A percentile compares a stretch with the other conserved stretches of the same genome.
These are phyloP conservation scores for Tetrahymena thermophila DNA, from an alignment of 73 alveolate species.

Conservation along the genomic window DNA sequence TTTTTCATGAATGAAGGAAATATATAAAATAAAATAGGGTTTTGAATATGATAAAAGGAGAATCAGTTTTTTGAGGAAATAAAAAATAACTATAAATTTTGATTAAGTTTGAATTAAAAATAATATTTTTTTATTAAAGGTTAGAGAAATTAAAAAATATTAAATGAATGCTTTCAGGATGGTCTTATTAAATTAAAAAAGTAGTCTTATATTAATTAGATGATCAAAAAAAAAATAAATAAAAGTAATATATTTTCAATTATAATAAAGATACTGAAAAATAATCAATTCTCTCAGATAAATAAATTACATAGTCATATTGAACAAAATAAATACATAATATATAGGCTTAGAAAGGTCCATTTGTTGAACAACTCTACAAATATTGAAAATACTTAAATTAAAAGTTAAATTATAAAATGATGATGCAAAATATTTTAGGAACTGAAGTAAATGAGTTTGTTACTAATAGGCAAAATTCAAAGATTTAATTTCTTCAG, in stretches of 20 bases:
- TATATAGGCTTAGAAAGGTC: background rate
- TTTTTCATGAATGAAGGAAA: background rate
- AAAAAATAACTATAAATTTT: background rate
- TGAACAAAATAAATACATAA: background rate
- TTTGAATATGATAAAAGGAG: background rate
- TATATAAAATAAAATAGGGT: too few species aligned
- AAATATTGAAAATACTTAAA: background rate
- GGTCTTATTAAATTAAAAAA: background rate
- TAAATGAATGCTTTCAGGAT: background rate
- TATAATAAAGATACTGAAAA: background rate
- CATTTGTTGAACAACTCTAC: background rate
- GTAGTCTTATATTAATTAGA: background rate
- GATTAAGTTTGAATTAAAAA: background rate
- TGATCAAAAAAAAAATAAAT: background rate
- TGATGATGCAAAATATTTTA: slow-evolving; percentile 16
- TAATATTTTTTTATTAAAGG: too few species aligned
- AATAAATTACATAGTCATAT: background rate
- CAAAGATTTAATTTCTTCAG: slow-evolving; percentile 26
- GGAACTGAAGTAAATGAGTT: slow-evolving; percentile 47
- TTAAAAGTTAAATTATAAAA: background rate
- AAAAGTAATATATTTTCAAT: background rate
- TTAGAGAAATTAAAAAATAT: background rate
- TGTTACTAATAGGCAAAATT: slow-evolving; percentile 31
- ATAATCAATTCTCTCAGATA: background rate
- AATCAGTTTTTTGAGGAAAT: background rate